Evolutionary conservation across 2,329 filamentous ascomycete genomes (phyloP), one percentile per base, ranked within the genome.

Genomic region (Exophiala viscosa): DNA sequence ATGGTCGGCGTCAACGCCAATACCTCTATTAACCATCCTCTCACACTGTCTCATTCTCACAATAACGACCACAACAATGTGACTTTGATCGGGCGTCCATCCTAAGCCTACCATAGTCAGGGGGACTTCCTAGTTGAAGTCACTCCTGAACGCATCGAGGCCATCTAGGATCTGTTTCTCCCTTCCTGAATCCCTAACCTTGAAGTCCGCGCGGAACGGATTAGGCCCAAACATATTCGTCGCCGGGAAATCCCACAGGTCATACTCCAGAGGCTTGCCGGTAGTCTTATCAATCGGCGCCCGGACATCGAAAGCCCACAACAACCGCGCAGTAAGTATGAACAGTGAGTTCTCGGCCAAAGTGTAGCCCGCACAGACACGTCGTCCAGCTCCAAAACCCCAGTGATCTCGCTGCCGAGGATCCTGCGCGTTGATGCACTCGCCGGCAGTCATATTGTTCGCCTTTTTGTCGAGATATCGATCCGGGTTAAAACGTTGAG

Each of bases 301-400:
- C 17, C 33, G 36, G 33, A 55, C 40, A 43, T 55, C 31, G 18
- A 55, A 55, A 9, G n/a, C 53, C 48, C 48, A 52, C 18, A 55
- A 33, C 0, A 76, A 66, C 1, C 73, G 69, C 0, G 74, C 70
- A 10, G 76, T 72, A 32, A 70, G 72, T 5, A 76, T 69, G 2
- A 68, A 66, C 0, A 81, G 68, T 0, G 74, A 80, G 0, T 77
- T 73, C 20, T 75, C 70, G 0, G 76, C 77, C 1, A 82, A 69
- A 39, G 81, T 77, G 50, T 77, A 71, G 0, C 78, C 77, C 0
- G 66, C 73, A 28, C 48, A 51, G 23, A 51, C 35, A 8, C 80
- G 69, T 7, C 79, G 68, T 0, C 77, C 77, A 4, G 70, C 71
- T 0, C 75, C 48, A 45, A 33, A 51, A 3, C 20, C 42, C 20